Evolutionary conservation across 2,329 filamentous ascomycete species (phyloP).

Genomic region (Grosmannia penicillata): DNA sequence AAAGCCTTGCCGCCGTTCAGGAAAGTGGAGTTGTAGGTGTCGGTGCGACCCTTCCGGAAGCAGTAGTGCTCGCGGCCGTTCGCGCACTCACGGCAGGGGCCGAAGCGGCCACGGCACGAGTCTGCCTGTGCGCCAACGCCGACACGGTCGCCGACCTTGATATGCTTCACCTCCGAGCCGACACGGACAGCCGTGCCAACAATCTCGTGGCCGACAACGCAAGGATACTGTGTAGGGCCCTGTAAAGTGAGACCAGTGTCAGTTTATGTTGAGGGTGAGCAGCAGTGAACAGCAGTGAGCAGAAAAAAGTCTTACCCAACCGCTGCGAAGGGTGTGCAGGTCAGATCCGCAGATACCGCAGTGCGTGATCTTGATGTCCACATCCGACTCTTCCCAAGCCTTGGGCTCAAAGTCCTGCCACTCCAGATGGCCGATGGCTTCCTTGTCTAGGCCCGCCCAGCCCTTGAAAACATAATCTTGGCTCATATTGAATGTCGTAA

Average conservation of each 20-base stretch:
- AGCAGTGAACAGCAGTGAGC: background rate
- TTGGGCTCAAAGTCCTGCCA: conserved; percentile 56
- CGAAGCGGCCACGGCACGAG: conserved; percentile 48
- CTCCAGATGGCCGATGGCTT: too few relatives aligned
- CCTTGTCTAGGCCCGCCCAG: too few relatives aligned
- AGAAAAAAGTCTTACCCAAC: conserved; percentile 47
- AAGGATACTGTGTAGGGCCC: too few relatives aligned
- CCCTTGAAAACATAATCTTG: too few relatives aligned
- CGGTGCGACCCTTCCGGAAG: conserved; percentile 37
- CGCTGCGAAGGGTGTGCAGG: conserved; percentile 54
- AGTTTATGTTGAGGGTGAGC: background rate
- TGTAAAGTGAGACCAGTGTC: background rate
- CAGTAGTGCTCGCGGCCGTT: conserved; percentile 57
- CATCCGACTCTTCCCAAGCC: conserved; percentile 73
- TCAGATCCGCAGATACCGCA: conserved; percentile 66
- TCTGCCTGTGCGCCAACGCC: conserved; percentile 58
- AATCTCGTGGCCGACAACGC: conserved; percentile 33
- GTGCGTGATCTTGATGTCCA: conserved; percentile 75
- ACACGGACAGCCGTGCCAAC: conserved; percentile 54
- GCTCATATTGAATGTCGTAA: too few relatives aligned
- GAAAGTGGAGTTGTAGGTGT: conserved; percentile 44
- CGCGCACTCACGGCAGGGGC: conserved; percentile 50
- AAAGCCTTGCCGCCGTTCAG: conserved; percentile 34
- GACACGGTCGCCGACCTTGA: conserved; percentile 48
- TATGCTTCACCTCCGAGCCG: conserved; percentile 44